Percentiles rank a stretch among this genome's conserved stretches.
These are phyloP conservation scores for Solanum etuberosum DNA, from an alignment of 257 asterid genomes.

Conservation along the genomic window DNA sequence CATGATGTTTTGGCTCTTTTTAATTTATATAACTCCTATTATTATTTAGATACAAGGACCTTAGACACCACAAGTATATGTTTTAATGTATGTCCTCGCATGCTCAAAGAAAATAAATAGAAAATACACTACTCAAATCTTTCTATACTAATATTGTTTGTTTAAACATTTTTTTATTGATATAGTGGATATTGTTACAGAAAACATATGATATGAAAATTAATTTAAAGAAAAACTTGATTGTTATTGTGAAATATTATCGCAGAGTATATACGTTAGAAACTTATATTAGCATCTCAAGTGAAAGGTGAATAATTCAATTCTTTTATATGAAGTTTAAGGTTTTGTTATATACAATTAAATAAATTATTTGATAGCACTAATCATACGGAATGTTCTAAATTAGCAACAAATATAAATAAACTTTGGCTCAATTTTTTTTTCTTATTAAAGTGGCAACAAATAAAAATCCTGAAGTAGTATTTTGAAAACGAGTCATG, in stretches of 20 bases:
- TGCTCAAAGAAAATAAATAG: background rate
- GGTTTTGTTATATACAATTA: background rate
- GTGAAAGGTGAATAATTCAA: background rate
- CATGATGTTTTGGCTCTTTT: background rate
- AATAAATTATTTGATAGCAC: background rate
- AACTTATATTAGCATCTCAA: background rate
- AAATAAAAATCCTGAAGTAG: too few species aligned
- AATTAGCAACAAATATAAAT: background rate
- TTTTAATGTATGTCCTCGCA: background rate
- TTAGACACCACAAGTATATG: background rate
- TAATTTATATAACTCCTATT: background rate
- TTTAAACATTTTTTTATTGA: background rate
- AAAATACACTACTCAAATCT: background rate
- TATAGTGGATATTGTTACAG: background rate
- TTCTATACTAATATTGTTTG: background rate
- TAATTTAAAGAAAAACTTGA: background rate
- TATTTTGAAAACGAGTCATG: background rate
- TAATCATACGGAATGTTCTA: background rate
- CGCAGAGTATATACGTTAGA: background rate
- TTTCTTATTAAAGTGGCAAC: background rate
- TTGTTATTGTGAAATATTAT: background rate
- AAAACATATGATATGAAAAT: background rate
- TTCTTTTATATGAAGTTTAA: background rate
- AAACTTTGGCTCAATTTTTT: background rate
- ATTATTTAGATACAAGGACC: background rate